Evolutionary conservation across 331 rosid species (phyloP), one percentile per base, ranked within the genome.

Genomic region (Malus hybrid): DNA sequence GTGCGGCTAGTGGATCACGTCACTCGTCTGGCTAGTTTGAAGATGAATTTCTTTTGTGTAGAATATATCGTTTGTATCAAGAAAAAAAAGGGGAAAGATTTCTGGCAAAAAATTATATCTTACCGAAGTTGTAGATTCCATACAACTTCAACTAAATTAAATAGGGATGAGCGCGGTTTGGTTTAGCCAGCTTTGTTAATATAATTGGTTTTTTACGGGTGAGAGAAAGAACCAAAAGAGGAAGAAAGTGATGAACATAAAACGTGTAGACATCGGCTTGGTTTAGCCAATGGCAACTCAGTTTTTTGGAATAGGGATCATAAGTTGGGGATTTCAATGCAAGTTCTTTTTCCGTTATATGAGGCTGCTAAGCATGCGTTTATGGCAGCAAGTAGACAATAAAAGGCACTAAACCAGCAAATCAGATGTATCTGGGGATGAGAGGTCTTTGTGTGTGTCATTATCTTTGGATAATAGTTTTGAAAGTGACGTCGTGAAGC

Each of bases 241-340:
- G 46, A 2, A 36, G 44, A 39, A 8, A 36, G 4, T 39, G 46
- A 4, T 39, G 46, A 39, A 39, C 46, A 9, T 39, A 39, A 39
- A 39, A 39, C 46, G 4, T 3, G 12, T 8, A 39, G 12, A 9
- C 24, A 24, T 24, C 24, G 24, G 24, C 1, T 24, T 24, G 24
- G 24, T 24, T 24, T 24, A 24, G 24, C 24, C 24, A 24, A 70
- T 46, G 67, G 71, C 61, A 75, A 33, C 34, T 24, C 52, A 32
- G 24, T 69, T 75, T 88, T 94, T 77, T 92, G 90, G 96, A 79
- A 74, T 79, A 83, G 72, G 72, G 89, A 94, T 80, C 92, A 92
- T 77, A 94, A 94, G 87, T 64, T 92, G 79, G 99, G 96, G 66
- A 82, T 94, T 74, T 91, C 97, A 39, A 87, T 90, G 7, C 76